These are phyloP conservation scores for Comarum palustre DNA, from an alignment of 306 rosid genomes.

Conservation along the genomic window DNA sequence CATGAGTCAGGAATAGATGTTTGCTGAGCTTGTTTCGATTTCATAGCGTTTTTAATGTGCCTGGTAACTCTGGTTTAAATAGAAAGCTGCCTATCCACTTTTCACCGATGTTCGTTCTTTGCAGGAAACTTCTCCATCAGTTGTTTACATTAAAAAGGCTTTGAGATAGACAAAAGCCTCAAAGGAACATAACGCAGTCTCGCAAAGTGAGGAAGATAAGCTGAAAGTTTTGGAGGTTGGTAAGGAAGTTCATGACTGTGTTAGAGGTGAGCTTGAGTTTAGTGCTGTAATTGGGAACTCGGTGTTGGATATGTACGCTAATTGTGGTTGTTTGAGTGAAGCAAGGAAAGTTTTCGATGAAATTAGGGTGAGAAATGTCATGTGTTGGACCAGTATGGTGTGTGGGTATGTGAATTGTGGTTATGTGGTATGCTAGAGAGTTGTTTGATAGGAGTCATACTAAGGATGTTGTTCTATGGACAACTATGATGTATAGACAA, in stretches of 20 bases:
- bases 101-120: too few relatives aligned
- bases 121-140: too few relatives aligned
- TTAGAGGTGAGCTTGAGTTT: conserved; percentile 40
- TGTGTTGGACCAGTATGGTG: conserved; percentile 73
- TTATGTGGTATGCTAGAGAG: conserved; percentile 47
- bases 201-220: too few relatives aligned
- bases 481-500: conserved; percentile 48
- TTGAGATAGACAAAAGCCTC: too few relatives aligned
- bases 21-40: too few relatives aligned
- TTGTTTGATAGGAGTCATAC: conserved; percentile 61
- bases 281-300: conserved; percentile 47
- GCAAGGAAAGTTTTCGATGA: conserved; percentile 49
- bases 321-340: conserved; percentile 44
- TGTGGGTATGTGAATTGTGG: conserved; percentile 61
- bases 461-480: conserved; percentile 72
- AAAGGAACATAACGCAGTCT: too few relatives aligned
- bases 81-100: too few relatives aligned
- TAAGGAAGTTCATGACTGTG: conserved; percentile 52
- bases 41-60: too few relatives aligned
- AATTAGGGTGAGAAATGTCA: conserved; percentile 48
- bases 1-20: too few relatives aligned
- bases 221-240: conserved; percentile 59
- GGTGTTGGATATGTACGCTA: conserved; percentile 61
- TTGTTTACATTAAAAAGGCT: too few relatives aligned
- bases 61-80: too few relatives aligned